Conservation (phyloP, 805 yeast genomes). For the Barnettozyma botsteinii region DNA sequence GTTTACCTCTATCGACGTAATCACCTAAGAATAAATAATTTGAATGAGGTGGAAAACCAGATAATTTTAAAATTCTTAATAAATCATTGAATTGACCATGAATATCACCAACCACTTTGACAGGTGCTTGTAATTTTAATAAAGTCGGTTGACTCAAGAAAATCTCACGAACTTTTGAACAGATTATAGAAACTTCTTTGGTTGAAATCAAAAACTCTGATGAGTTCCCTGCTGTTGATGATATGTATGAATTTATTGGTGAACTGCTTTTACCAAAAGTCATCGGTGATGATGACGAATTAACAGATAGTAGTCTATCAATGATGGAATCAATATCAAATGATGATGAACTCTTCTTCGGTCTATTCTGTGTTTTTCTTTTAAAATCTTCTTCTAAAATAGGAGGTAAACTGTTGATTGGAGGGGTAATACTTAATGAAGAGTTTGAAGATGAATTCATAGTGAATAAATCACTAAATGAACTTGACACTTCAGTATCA, state of each 20-base stretch:
- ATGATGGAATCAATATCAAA: slow-evolving; percentile 59
- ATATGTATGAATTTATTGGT: slow-evolving; percentile 4
- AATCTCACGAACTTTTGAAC: slow-evolving; percentile 82
- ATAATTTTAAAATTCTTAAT: slow-evolving; percentile 83
- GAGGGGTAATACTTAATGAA: slow-evolving; percentile 23
- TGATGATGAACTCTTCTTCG: slow-evolving; percentile 10
- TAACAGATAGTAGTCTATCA: slow-evolving; percentile 43
- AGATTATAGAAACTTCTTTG: slow-evolving; percentile 72
- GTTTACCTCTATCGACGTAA: slow-evolving; percentile 97
- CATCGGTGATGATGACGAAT: slow-evolving; percentile 12
- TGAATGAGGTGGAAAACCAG: slow-evolving; percentile 95
- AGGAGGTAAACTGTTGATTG: slow-evolving; percentile 18
- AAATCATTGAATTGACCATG: slow-evolving; percentile 96
- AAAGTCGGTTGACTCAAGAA: slow-evolving; percentile 86
- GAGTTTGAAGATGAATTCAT: slow-evolving; percentile 17
- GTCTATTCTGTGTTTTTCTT: slow-evolving; percentile 1
- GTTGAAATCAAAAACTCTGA: slow-evolving; percentile 22
- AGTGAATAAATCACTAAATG: slow-evolving; percentile 26
- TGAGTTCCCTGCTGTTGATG: slow-evolving; percentile 4
- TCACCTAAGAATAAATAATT: slow-evolving; percentile 93
- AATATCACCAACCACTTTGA: slow-evolving; percentile 84
- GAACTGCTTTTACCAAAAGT: slow-evolving; percentile 13
- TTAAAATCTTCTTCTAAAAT: slow-evolving; percentile 19
- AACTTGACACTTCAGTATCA: slow-evolving; percentile 22
- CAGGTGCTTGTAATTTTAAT: slow-evolving; percentile 73